A percentile compares a stretch with the other conserved stretches of the same genome.
phyloP scores from a whole-genome alignment of 805 yeast species.

The Hyphopichia homilentoma region DNA sequence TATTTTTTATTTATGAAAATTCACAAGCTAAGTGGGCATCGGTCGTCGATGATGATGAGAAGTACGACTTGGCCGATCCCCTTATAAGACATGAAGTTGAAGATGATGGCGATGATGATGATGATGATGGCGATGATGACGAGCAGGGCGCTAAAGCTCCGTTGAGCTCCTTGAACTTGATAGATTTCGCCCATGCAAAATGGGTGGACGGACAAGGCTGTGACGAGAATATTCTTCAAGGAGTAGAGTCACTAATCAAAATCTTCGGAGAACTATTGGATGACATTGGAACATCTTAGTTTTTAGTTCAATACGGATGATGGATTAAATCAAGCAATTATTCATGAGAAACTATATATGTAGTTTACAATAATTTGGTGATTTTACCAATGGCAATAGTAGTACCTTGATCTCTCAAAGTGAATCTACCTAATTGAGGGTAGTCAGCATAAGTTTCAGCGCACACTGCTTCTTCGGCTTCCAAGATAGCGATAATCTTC shows the following conservation, averaged over 20 bases:
- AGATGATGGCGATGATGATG: conserved; percentile 18
- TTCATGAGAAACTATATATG: too few species aligned
- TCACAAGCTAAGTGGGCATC: conserved; percentile 53
- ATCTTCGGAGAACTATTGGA: conserved; percentile 31
- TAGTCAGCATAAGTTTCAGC: conserved; percentile 89
- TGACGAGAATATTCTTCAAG: conserved; percentile 69
- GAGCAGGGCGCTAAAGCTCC: conserved; percentile 38
- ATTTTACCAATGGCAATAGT: conserved; percentile 99
- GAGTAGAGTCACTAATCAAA: conserved; percentile 59
- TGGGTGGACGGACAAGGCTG: conserved; percentile 58
- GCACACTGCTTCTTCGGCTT: conserved; percentile 83
- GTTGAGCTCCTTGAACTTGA: conserved; percentile 60
- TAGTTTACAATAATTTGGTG: conserved; percentile 61
- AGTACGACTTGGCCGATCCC: conserved; percentile 39
- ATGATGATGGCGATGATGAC: conserved; percentile 21
- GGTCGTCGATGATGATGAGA: conserved; percentile 15
- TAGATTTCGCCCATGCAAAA: conserved; percentile 89
- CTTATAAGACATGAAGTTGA: conserved; percentile 14
- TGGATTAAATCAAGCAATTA: too few species aligned
- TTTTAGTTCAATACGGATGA: too few species aligned
- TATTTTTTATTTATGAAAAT: conserved; percentile 72
- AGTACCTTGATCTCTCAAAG: conserved; percentile 96
- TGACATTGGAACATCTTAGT: too few species aligned
- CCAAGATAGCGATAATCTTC: conserved; percentile 93
- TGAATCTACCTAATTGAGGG: conserved; percentile 96